Conservation (phyloP, 495 filamentous ascomycete species). For the Talaromyces trachyspermus region DNA sequence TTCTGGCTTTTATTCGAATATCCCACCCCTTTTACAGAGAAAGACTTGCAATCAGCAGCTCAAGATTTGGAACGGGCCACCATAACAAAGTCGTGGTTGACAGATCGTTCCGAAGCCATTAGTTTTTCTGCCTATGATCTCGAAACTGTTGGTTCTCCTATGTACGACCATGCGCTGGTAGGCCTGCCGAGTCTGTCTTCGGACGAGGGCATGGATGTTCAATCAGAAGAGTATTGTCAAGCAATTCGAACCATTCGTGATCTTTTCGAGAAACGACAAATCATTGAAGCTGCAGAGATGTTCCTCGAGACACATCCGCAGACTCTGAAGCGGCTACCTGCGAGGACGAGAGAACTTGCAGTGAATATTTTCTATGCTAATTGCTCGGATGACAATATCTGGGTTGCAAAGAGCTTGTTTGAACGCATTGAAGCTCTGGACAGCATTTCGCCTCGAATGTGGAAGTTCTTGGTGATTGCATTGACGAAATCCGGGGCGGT, state of each 20-base stretch:
- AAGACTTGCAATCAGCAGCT: background rate
- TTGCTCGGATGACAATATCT: constrained; percentile 33
- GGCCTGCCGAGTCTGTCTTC: too few species aligned
- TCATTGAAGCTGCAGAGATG: constrained; percentile 35
- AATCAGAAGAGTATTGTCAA: background rate
- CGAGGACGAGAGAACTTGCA: constrained; percentile 23
- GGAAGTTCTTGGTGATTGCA: constrained; percentile 32
- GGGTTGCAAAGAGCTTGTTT: constrained; percentile 33
- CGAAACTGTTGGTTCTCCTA: too few species aligned
- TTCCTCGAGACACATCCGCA: constrained; percentile 24
- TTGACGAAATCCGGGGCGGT: constrained; percentile 33
- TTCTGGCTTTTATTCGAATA: background rate
- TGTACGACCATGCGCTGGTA: too few species aligned
- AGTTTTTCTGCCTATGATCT: background rate
- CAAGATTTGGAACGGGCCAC: constrained; percentile 1
- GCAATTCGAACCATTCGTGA: constrained; percentile 1
- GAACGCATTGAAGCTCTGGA: constrained; percentile 29
- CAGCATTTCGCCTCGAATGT: constrained; percentile 26
- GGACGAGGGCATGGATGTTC: too few species aligned
- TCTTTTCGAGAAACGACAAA: constrained; percentile 6
- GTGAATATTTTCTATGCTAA: constrained; percentile 29
- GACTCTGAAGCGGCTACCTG: constrained; percentile 17
- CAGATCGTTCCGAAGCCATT: background rate
- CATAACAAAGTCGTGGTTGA: background rate
- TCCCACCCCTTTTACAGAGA: background rate